Percentiles rank a stretch among this genome's conserved stretches.
Evolutionary conservation across 2,329 filamentous ascomycete genomes (phyloP).

Genomic region (Hypoxylon sp.): DNA sequence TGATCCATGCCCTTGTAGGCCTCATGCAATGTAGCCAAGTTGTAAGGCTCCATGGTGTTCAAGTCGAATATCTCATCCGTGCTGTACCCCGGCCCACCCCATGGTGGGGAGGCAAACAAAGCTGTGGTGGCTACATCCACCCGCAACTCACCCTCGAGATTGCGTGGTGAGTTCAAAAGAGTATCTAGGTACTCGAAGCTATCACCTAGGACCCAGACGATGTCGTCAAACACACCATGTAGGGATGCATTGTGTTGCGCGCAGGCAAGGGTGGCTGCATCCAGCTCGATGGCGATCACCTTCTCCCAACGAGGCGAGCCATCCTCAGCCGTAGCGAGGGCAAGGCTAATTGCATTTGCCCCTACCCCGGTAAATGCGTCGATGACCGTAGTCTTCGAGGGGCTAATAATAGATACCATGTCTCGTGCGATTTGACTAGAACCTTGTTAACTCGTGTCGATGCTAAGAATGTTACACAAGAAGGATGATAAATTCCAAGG

Average conservation of each 20-base stretch:
- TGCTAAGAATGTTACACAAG: background rate
- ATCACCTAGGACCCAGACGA: slow-evolving; percentile 90
- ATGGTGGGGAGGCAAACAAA: slow-evolving; percentile 72
- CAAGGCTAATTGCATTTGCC: slow-evolving; percentile 96
- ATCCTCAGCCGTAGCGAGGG: slow-evolving; percentile 61
- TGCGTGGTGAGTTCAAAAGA: slow-evolving; percentile 56
- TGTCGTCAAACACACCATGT: slow-evolving; percentile 81
- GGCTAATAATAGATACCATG: slow-evolving; percentile 69
- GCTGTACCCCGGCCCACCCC: slow-evolving; percentile 71
- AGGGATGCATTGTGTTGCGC: slow-evolving; percentile 92
- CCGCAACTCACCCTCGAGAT: slow-evolving; percentile 54
- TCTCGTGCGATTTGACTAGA: slow-evolving; percentile 81
- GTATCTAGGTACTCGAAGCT: slow-evolving; percentile 81
- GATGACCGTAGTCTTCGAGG: slow-evolving; percentile 70
- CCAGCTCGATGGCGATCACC: slow-evolving; percentile 90
- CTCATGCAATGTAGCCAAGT: slow-evolving; percentile 72
- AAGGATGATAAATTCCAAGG: slow-evolving; percentile 14
- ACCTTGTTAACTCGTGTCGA: slow-evolving; percentile 38
- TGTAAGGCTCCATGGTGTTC: slow-evolving; percentile 90
- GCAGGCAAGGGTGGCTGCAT: slow-evolving; percentile 84
- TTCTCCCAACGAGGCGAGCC: slow-evolving; percentile 78
- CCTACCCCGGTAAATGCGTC: slow-evolving; percentile 94
- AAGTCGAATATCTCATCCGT: slow-evolving; percentile 83
- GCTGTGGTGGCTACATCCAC: slow-evolving; percentile 61
- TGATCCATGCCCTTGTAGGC: slow-evolving; percentile 73